Evolutionary conservation across 108 stramenopile species (phyloP), one percentile per base, ranked within the genome.

Genomic region (Nitzschia sp.): DNA sequence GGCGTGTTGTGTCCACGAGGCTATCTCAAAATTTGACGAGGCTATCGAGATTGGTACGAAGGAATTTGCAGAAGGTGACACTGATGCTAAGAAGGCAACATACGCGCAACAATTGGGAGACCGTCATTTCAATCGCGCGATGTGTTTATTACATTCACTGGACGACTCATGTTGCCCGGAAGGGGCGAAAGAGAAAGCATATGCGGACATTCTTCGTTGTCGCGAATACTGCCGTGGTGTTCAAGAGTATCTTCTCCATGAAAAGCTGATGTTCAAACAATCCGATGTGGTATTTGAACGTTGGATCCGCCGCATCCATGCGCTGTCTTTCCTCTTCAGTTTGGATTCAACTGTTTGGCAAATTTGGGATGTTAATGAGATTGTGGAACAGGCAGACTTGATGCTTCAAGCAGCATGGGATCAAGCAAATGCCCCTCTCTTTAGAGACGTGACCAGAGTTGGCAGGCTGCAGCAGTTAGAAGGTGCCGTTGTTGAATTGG

Each of bases 381-480:
- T 80, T 20, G 43, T 83, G 8, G 74, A 82, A 14, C 70, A 82
- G 26, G 63, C 78, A 9, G 77, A 81, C 29, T 21, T 54, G 24
- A 48, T 73, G 56, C 65, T 88, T 12, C 64, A 43, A 12, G 70
- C 67, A 3, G 81, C 77, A 14, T 65, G 79, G 78, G 58, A 81
- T 10, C 57, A 71, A 55, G 69, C 62, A 12, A 38, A 55, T 6
- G 63, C 73, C 17, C 77, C 72, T 0, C 37, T 88, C 42, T 85
- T 88, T 69, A 37, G 58, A 14, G 69, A 74, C 9, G 52, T 88
- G 14, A 63, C 21, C 0, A 57, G 60, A 22, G 57, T 76, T 12
- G 87, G 87, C 0, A 65, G 84, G 19, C 64, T 82, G 38, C 87
- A 88, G 41, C 64, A 83, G 51, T 53, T 88, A 11, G 87, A 88